Percentiles rank a stretch among this genome's conserved stretches.
phyloP scores from a whole-genome alignment of 768 basidiomycete genomes.

The Boletus reticuloceps region DNA sequence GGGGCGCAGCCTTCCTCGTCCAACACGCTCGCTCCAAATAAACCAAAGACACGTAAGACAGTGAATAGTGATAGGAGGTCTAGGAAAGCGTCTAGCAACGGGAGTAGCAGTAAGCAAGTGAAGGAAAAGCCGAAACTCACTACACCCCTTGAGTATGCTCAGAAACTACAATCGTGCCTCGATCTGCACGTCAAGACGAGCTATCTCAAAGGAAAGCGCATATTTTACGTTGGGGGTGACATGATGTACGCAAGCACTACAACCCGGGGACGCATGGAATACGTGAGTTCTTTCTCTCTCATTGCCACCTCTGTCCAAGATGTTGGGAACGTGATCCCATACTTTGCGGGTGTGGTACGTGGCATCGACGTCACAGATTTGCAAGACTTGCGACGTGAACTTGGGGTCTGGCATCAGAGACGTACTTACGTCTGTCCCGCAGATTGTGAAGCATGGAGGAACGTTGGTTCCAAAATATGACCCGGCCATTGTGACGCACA shows the following conservation, averaged over 20 bases:
- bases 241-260: conserved; percentile 46
- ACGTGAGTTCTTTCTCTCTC: conserved; percentile 40
- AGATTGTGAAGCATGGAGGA: conserved; percentile 68
- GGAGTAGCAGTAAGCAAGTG: conserved; percentile 26
- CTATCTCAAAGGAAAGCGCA: conserved; percentile 51
- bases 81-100: neutral
- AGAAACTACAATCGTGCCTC: conserved; percentile 39
- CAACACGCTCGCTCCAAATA: neutral
- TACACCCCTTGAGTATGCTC: conserved; percentile 54
- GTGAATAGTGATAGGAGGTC: conserved; percentile 19
- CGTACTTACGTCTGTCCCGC: conserved; percentile 3
- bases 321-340: no score
- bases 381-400: neutral
- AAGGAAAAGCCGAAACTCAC: conserved; percentile 42
- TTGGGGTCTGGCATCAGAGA: neutral
- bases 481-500: conserved; percentile 56
- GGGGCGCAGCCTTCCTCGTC: neutral
- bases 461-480: conserved; percentile 60
- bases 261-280: conserved; percentile 58
- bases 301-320: neutral
- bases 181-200: conserved; percentile 19
- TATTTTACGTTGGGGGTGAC: conserved; percentile 63
- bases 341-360: no score
- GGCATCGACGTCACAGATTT: no score
- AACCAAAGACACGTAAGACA: conserved; percentile 16